These are phyloP conservation scores for Botrytis medusae DNA, from an alignment of 2,329 filamentous ascomycete species.

Conservation along the genomic window DNA sequence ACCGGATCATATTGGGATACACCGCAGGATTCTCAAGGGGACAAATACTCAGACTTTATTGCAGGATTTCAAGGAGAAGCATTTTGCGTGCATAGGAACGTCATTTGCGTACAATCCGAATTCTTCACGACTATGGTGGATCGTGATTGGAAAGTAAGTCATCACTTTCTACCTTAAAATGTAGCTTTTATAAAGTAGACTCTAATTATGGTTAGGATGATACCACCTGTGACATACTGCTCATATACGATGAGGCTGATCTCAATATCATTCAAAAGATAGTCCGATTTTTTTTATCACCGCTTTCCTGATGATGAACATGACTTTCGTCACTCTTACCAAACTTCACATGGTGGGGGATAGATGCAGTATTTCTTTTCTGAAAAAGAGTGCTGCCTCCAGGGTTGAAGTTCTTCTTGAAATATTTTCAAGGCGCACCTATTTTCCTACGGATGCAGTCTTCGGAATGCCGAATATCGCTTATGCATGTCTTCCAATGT, in stretches of 20 bases:
- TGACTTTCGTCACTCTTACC: not conserved
- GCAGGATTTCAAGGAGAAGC: conserved; percentile 23
- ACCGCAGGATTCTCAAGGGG: not conserved
- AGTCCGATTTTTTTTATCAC: not conserved
- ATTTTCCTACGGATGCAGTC: not conserved
- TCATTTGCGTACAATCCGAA: conserved; percentile 28
- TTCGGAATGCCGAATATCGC: not conserved
- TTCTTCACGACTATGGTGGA: conserved; percentile 22
- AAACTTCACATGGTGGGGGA: not conserved
- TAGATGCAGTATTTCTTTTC: not conserved
- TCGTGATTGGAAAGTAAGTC: not conserved
- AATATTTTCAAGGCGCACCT: rapidly evolving
- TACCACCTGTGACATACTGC: not conserved
- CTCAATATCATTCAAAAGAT: not conserved
- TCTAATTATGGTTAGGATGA: not conserved
- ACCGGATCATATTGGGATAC: not conserved
- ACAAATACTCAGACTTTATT: conserved; percentile 25
- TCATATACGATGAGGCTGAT: not conserved
- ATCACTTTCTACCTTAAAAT: not conserved
- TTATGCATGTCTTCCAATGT: not conserved
- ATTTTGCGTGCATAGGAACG: conserved; percentile 28
- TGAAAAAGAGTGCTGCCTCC: not conserved
- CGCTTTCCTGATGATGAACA: not conserved
- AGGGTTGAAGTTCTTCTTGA: too few relatives aligned
- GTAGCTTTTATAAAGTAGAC: not conserved